Conservation (phyloP, 306 rosid genomes). For the Malus sylvestris region DNA sequence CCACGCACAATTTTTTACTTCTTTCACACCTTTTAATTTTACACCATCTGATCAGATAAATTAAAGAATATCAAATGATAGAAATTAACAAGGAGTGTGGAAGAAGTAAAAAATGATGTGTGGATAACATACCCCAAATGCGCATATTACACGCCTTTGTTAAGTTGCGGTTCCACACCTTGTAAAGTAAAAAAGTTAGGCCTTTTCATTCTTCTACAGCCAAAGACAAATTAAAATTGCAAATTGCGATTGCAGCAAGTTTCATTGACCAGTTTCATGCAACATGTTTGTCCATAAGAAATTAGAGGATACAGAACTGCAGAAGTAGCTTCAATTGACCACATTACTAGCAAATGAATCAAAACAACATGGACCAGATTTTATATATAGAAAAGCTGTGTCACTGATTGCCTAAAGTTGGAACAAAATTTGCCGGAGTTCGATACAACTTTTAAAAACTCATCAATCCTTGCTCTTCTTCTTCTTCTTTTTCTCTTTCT, state of each 20-base stretch:
- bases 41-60: too few relatives aligned
- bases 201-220: neutral
- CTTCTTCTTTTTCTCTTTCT: slow-evolving; percentile 51
- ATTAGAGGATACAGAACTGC: slow-evolving; percentile 10
- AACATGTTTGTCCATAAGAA: slow-evolving; percentile 6
- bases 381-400: slow-evolving; percentile 13
- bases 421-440: slow-evolving; percentile 24
- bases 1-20: fast-evolving
- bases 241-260: neutral
- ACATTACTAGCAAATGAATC: neutral
- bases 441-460: neutral
- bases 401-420: slow-evolving; percentile 16
- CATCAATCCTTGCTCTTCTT: slow-evolving; percentile 38
- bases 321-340: slow-evolving; percentile 8
- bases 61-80: too few relatives aligned
- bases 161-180: neutral
- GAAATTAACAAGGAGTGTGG: fast-evolving
- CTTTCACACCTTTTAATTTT: too few relatives aligned
- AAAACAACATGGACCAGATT: slow-evolving; percentile 10
- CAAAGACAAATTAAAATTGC: neutral
- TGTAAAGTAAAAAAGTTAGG: neutral
- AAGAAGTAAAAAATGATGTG: too few relatives aligned
- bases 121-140: too few relatives aligned
- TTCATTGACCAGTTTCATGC: slow-evolving; percentile 3
- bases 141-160: neutral